Base-by-base conservation (phyloP, 805 yeast species). In the Blastobotrys chiropterorum region DNA sequence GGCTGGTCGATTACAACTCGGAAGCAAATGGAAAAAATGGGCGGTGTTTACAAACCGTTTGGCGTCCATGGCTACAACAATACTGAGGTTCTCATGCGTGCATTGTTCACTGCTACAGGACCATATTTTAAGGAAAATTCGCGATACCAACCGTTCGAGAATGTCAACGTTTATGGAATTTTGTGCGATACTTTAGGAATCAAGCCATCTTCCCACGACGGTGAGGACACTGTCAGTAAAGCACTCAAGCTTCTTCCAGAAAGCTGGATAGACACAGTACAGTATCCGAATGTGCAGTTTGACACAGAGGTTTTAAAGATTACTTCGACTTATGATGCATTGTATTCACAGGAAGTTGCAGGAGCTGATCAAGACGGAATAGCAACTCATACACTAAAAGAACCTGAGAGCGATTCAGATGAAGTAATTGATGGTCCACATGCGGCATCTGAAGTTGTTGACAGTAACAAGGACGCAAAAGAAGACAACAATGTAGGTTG, bases 11-110 rank as follows among this genome's bases (percentile, higher is more conserved):
- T 90, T 14, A 77, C 87, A 1, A 86, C 90, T 0, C 77, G 74
- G 51, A 74, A 73, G 16, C 77, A 77, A 53, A 79, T 81, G 77
- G 74, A 75, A 20, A 71, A 71, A 1, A 73, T 74, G 62, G 67
- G 68, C 22, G 65, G 72, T 47, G 73, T 76, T 13, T 84, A 83
- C 63, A 63, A 65, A n/a, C 86, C 88, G 2, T 72, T 72, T 50
- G 97, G 96, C 6, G 85, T 85, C 0, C 95, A 88, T 67, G 97
- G 97, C 1, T 90, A 87, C 65, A 81, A 85, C 62, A 86, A 85
- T 61, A 76, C 83, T 0, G 88, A 83, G 55, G 76, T 84, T 4
- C 70, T 89, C 52, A 90, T 90, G 96, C 71, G 96, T 48, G 90
- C 96, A 0, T 59, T 87, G 7, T 90, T 92, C 64, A 60, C 88